phyloP scores from a whole-genome alignment of 2,329 filamentous ascomycete genomes.

The Aspergillus unguis region DNA sequence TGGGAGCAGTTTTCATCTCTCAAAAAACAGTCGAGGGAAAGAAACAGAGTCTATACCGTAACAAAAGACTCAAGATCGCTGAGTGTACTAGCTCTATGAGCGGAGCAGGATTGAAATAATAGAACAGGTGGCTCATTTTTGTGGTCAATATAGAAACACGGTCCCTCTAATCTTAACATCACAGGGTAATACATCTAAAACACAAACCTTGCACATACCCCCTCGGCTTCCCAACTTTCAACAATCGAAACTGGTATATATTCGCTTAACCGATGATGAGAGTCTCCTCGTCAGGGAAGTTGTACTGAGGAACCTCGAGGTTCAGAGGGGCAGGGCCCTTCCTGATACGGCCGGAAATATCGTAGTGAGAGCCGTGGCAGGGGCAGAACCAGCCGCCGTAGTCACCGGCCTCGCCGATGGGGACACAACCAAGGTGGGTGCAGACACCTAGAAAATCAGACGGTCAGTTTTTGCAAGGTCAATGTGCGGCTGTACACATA shows the following conservation, averaged over 20 bases:
- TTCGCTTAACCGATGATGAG: constrained; percentile 82
- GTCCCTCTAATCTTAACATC: constrained; percentile 37
- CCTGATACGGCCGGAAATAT: constrained; percentile 97
- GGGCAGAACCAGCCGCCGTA: constrained; percentile 99
- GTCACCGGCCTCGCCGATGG: constrained; percentile 97
- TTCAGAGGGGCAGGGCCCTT: constrained; percentile 97
- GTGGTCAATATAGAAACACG: constrained; percentile 40
- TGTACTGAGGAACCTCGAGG: constrained; percentile 89
- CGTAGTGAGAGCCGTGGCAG: constrained; percentile 99
- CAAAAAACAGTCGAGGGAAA: constrained; percentile 6
- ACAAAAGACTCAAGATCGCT: constrained; percentile 12
- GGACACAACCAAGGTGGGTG: constrained; percentile 98
- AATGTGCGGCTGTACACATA: constrained; percentile 40
- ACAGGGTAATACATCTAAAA: constrained; percentile 34
- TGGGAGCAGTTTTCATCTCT: not conserved
- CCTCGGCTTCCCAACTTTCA: constrained; percentile 7
- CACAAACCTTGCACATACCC: constrained; percentile 20
- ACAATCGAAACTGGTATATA: constrained; percentile 4
- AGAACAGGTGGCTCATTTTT: constrained; percentile 31
- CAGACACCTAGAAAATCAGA: constrained; percentile 69
- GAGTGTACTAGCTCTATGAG: constrained; percentile 19
- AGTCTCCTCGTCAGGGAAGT: constrained; percentile 84
- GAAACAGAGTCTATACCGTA: constrained; percentile 23
- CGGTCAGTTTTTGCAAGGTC: not conserved
- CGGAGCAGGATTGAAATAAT: constrained; percentile 15